Conservation (phyloP, 495 filamentous ascomycete species). For the Aspergillus taichungensis region DNA sequence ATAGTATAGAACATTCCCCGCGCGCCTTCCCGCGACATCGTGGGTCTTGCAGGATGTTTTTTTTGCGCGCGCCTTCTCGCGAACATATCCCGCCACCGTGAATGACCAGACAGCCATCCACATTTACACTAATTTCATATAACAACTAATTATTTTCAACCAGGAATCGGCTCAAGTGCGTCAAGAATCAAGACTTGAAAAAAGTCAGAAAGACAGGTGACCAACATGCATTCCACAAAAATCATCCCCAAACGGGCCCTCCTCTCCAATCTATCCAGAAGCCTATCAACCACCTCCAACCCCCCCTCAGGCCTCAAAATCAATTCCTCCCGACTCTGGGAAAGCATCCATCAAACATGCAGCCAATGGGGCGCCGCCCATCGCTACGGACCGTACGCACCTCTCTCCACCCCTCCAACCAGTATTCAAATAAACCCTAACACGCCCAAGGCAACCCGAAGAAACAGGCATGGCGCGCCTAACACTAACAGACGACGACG, state of each 20-base stretch:
- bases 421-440: not conserved
- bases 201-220: no score
- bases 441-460: conserved; percentile 4
- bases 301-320: conserved; percentile 21
- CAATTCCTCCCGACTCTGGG: conserved; percentile 24
- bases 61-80: no score
- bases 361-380: conserved; percentile 23
- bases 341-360: conserved; percentile 27
- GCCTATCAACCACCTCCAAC: conserved; percentile 11
- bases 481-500: conserved; percentile 58
- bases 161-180: no score
- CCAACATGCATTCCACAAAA: not conserved
- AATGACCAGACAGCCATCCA: not conserved
- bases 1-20: no score
- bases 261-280: not conserved
- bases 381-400: conserved; percentile 24
- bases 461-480: conserved; percentile 57
- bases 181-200: no score
- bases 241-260: not conserved
- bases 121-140: not conserved
- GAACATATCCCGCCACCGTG: no score
- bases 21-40: no score
- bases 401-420: not conserved
- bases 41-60: no score
- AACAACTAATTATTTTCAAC: not conserved